Evolutionary conservation across 352 stramenopile genomes (phyloP), one percentile per base, ranked within the genome.

Genomic region (Phytophthora quininea): DNA sequence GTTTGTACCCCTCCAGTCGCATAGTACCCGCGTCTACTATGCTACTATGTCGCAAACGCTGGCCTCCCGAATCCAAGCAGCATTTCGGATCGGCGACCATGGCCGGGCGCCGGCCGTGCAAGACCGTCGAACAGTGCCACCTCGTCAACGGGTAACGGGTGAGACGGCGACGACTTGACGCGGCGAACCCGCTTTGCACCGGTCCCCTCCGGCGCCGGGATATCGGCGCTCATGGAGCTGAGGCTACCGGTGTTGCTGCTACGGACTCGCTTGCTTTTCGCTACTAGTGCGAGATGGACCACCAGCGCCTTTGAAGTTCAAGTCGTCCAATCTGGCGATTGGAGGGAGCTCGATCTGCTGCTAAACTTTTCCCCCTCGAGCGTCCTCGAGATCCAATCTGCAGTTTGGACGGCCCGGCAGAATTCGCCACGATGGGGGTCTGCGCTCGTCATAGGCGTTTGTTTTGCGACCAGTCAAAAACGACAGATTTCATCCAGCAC

Each of bases 271-370:
- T 24, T 29, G 48, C 42, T 59, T 49, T 69, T 64, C 66, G 37
- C 42, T 73, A 57, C 38, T 57, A 12, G 54, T 24, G 19, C 19
- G 19, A 24, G 33, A 29, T 29, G 12, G 19, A n/a, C 45, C 14
- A 30, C 2, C 19, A 24, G 19, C 19, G 19, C 19, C 19, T 24
- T 66, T 67, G 61, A 74, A 59, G 61, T 74, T 74, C 37, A 58
- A 67, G 40, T 63, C 62, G 50, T 67, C 67, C 62, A 74, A 74
- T 74, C 61, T 31, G 48, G 11, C 43, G 67, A 62, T 67, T 67
- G 67, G 61, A 73, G 45, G 64, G 57, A 50, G 43, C 12, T 43
- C 33, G 55, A 73, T 69, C 30, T 67, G 58, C 64, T 46, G 46
- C 19, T 24, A 24, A 24, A 24, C 19, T 24, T 24, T 24, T 24